Evolutionary conservation across 2,329 filamentous ascomycete genomes (phyloP).

Genomic region (Emmonsiellopsis sp.): DNA sequence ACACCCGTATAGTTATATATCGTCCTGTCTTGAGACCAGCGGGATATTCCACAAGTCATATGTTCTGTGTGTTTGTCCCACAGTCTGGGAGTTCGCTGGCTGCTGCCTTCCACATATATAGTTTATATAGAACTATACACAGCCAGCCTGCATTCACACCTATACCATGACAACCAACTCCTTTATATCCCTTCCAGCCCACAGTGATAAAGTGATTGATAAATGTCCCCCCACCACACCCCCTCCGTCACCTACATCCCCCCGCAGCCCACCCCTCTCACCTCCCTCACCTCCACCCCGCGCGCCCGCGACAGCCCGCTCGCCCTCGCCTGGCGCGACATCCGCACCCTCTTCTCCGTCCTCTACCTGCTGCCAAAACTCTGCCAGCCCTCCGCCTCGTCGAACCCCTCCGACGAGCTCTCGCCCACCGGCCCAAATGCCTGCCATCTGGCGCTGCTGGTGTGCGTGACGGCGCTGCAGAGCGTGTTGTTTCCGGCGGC

Average conservation of each 20-base stretch:
- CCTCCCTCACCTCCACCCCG: conserved; percentile 6
- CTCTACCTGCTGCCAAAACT: conserved; percentile 9
- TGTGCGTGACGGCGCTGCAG: conserved; percentile 5
- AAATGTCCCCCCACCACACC: background rate
- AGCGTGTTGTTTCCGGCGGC: conserved; percentile 2
- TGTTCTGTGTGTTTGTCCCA: no score
- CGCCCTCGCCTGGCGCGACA: conserved; percentile 6
- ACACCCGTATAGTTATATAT: no score
- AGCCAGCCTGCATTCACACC: no score
- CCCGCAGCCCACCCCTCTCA: conserved; percentile 8
- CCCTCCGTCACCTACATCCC: conserved; percentile 8
- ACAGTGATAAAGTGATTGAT: no score
- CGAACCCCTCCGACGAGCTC: conserved; percentile 7
- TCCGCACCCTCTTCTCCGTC: conserved; percentile 6
- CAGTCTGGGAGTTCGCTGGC: no score
- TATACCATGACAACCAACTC: background rate
- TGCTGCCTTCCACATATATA: no score
- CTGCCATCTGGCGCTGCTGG: conserved; percentile 5
- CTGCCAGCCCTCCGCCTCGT: conserved; percentile 4
- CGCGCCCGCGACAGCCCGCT: conserved; percentile 10
- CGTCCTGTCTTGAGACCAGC: no score
- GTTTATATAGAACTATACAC: no score
- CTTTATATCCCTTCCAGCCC: background rate
- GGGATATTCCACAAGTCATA: no score
- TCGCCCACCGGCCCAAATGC: conserved; percentile 4